Evolutionary conservation across 805 yeast species (phyloP).

Genomic region (Suhomyces pyralidae): DNA sequence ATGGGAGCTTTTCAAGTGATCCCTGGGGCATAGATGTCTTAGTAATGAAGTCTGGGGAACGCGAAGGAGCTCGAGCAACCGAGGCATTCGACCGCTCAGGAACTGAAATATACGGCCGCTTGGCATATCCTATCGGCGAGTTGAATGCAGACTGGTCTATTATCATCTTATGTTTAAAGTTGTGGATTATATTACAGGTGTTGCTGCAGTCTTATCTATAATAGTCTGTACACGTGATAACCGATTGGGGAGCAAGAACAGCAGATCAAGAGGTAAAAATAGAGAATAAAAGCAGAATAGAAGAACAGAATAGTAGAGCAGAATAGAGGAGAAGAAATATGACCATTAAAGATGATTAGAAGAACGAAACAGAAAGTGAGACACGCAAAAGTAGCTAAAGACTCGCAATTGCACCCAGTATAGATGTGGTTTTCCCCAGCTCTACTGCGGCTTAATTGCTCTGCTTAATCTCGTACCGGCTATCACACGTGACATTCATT

Average conservation of each 20-base stretch:
- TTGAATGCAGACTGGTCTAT: slow-evolving; percentile 9
- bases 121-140: slow-evolving; percentile 23
- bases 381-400: background rate
- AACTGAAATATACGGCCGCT: slow-evolving; percentile 12
- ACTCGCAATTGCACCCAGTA: background rate
- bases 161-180: background rate
- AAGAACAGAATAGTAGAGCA: background rate
- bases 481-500: background rate
- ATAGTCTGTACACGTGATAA: background rate
- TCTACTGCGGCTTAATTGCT: background rate
- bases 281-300: background rate
- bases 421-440: background rate
- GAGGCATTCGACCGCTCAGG: background rate
- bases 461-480: background rate
- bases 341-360: background rate
- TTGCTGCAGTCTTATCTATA: background rate
- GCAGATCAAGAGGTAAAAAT: background rate
- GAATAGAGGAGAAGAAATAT: background rate
- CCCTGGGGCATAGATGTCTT: background rate
- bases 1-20: slow-evolving; percentile 31
- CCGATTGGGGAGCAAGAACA: background rate
- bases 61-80: background rate
- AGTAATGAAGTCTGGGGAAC: background rate
- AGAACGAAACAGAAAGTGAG: background rate
- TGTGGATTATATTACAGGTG: background rate